Evolutionary conservation across 2,329 filamentous ascomycete species (phyloP).

Genomic region (Biscogniauxia sp.): DNA sequence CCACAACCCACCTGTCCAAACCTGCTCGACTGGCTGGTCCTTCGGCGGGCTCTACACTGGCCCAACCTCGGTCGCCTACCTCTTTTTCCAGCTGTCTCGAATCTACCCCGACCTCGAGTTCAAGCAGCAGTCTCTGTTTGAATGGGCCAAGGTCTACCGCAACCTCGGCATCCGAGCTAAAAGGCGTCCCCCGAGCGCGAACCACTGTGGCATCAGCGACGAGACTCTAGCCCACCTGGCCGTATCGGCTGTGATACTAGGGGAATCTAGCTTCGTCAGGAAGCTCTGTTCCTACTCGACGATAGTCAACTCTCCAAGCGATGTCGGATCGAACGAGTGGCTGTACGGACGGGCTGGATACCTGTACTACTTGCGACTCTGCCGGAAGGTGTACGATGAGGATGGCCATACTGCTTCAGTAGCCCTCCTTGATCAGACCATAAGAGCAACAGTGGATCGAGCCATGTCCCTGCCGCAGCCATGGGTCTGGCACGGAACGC

Average conservation of each 20-base stretch:
- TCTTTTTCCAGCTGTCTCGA: conserved; percentile 50
- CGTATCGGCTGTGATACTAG: conserved; percentile 42
- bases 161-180: conserved; percentile 34
- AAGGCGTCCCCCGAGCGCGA: conserved; percentile 35
- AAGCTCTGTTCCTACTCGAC: conserved; percentile 41
- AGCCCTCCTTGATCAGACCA: conserved; percentile 49
- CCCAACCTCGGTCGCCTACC: conserved; percentile 54
- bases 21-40: conserved; percentile 28
- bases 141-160: conserved; percentile 50
- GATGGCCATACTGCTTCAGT: conserved; percentile 48
- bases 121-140: conserved; percentile 38
- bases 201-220: conserved; percentile 48
- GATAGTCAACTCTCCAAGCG: conserved; percentile 42
- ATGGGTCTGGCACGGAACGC: conserved; percentile 64
- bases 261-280: conserved; percentile 37
- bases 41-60: conserved; percentile 52
- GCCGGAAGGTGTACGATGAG: conserved; percentile 37
- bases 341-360: conserved; percentile 66
- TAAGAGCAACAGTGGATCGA: conserved; percentile 55
- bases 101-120: conserved; percentile 43
- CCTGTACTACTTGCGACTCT: conserved; percentile 64
- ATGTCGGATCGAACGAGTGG: conserved; percentile 57
- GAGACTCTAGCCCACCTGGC: conserved; percentile 49
- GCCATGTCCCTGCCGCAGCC: conserved; percentile 52
- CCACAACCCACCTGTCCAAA: conserved; percentile 24